These are phyloP conservation scores for Colletotrichum coccodes DNA, from an alignment of 2,329 filamentous ascomycete genomes.

Conservation along the genomic window DNA sequence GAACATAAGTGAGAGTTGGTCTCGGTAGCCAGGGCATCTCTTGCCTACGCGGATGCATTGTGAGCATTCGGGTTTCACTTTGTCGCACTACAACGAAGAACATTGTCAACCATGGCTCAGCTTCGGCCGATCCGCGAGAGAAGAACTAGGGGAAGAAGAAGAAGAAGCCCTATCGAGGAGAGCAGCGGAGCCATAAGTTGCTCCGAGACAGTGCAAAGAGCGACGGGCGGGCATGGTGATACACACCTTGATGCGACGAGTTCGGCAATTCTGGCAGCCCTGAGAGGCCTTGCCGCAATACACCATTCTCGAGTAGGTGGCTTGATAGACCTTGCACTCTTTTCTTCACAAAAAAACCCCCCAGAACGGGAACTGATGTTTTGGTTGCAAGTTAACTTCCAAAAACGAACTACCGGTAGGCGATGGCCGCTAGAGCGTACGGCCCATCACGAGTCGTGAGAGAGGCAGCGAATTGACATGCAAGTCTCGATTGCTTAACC, in stretches of 20 bases:
- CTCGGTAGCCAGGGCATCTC: slow-evolving; percentile 71
- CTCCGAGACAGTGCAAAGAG: background rate
- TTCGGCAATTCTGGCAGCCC: slow-evolving; percentile 64
- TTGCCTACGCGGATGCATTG: slow-evolving; percentile 70
- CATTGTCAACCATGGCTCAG: background rate
- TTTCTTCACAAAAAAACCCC: background rate
- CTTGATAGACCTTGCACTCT: background rate
- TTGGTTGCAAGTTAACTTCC: background rate
- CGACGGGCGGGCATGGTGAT: background rate
- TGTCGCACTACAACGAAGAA: slow-evolving; percentile 64
- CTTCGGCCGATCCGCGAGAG: background rate
- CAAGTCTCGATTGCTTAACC: background rate
- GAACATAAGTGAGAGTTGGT: slow-evolving; percentile 73
- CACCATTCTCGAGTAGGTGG: slow-evolving; percentile 53
- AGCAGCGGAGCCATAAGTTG: background rate
- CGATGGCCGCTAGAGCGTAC: background rate
- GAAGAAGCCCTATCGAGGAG: background rate
- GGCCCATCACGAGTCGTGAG: slow-evolving; percentile 21
- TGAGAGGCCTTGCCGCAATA: slow-evolving; percentile 67
- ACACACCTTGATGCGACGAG: slow-evolving; percentile 64
- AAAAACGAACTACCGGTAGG: background rate
- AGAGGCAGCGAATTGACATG: slow-evolving; percentile 24
- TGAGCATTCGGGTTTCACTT: slow-evolving; percentile 67
- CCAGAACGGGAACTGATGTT: background rate
- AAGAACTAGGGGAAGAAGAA: background rate